phyloP scores from a whole-genome alignment of 2,329 filamentous ascomycete genomes.

The Chrysoporthe austroafricana region DNA sequence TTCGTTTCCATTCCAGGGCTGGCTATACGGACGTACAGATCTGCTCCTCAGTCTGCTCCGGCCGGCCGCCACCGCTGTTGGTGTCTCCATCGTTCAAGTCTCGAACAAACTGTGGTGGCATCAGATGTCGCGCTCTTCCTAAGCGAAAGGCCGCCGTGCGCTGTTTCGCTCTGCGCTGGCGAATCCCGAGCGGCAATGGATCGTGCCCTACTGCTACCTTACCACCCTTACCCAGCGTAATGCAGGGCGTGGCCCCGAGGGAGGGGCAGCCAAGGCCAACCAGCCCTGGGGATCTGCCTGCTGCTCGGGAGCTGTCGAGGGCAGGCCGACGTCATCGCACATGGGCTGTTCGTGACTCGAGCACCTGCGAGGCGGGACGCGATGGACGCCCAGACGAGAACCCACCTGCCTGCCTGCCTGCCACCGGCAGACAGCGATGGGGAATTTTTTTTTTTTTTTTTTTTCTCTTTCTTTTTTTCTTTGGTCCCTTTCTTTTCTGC shows the following conservation, averaged over 20 bases:
- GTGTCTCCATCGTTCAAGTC: no score
- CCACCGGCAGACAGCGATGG: background rate
- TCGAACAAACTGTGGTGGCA: no score
- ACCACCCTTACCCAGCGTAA: no score
- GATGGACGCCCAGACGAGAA: background rate
- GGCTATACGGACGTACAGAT: no score
- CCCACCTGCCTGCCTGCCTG: background rate
- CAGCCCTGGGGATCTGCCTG: background rate
- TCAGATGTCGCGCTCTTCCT: no score
- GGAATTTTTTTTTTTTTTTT: background rate
- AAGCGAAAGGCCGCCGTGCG: no score
- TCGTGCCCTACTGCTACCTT: background rate
- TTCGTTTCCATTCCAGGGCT: no score
- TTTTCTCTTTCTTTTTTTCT: background rate
- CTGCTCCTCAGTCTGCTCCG: no score
- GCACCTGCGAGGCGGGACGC: background rate
- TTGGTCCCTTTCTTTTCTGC: background rate
- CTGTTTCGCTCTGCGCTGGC: background rate
- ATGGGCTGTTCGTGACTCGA: background rate
- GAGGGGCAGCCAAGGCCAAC: background rate
- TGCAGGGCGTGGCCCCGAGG: background rate
- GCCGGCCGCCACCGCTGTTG: no score
- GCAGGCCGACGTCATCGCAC: constrained; percentile 4
- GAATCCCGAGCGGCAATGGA: background rate
- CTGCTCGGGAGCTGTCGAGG: background rate